phyloP scores from a whole-genome alignment of 352 stramenopile species.

The Globisporangium middletonii region DNA sequence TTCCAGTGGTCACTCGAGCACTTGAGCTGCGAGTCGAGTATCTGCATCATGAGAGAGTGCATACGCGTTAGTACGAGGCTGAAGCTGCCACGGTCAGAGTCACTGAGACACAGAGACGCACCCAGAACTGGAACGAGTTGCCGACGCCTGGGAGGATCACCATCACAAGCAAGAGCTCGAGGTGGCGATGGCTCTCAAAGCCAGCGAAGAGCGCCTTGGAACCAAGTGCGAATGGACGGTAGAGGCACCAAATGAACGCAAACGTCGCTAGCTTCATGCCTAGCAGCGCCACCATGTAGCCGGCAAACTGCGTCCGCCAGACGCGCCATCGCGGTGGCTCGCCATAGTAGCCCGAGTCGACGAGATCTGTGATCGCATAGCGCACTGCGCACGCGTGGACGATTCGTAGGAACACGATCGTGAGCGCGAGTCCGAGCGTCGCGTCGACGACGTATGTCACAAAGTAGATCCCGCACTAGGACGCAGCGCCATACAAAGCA shows the following conservation, averaged over 20 bases:
- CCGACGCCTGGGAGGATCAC: slow-evolving; percentile 59
- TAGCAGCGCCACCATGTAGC: slow-evolving; percentile 35
- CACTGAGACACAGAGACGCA: slow-evolving; percentile 7
- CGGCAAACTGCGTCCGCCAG: slow-evolving; percentile 49
- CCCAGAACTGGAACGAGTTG: slow-evolving; percentile 76
- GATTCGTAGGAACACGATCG: slow-evolving; percentile 37
- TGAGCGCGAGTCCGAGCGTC: slow-evolving; percentile 43
- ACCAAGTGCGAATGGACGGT: slow-evolving; percentile 32
- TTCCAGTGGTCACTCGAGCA: slow-evolving; percentile 34
- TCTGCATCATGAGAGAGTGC: slow-evolving; percentile 11
- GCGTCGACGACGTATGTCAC: slow-evolving; percentile 61
- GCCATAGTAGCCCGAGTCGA: slow-evolving; percentile 62
- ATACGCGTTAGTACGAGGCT: not conserved
- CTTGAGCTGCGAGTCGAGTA: slow-evolving; percentile 64
- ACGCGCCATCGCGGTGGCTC: slow-evolving; percentile 48
- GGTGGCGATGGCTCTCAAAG: slow-evolving; percentile 54
- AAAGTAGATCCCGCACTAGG: slow-evolving; percentile 72
- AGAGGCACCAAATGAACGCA: slow-evolving; percentile 36
- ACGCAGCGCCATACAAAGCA: not conserved
- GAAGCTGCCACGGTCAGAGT: not conserved
- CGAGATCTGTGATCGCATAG: slow-evolving; percentile 27
- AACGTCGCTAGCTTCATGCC: slow-evolving; percentile 51
- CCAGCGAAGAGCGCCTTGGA: slow-evolving; percentile 42
- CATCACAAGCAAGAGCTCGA: slow-evolving; percentile 76
- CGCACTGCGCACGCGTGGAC: slow-evolving; percentile 34